phyloP scores from a whole-genome alignment of 441 rosid genomes.

The Macaranga tanarius region DNA sequence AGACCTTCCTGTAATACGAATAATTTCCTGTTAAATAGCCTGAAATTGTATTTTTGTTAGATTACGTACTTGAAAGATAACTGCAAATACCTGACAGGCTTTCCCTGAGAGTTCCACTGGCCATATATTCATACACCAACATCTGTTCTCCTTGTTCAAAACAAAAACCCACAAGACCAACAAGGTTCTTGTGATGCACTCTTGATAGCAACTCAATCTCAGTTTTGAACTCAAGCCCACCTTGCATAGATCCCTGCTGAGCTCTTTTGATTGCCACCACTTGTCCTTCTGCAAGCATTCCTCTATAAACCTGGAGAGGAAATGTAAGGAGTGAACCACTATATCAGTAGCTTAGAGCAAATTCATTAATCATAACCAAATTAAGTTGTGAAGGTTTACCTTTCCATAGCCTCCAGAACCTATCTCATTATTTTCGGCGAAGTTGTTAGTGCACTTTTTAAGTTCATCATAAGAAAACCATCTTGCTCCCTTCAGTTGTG shows the following conservation, averaged over 20 bases:
- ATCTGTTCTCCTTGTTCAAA: slow-evolving; percentile 96
- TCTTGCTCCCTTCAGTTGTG: slow-evolving; percentile 92
- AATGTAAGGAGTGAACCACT: not conserved
- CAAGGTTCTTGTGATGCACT: slow-evolving; percentile 96
- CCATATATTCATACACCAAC: slow-evolving; percentile 86
- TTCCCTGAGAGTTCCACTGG: slow-evolving; percentile 83
- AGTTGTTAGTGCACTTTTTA: slow-evolving; percentile 69
- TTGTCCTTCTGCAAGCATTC: slow-evolving; percentile 75
- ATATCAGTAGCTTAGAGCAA: not conserved
- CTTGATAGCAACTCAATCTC: slow-evolving; percentile 96
- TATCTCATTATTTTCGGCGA: slow-evolving; percentile 66
- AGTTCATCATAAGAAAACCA: slow-evolving; percentile 96
- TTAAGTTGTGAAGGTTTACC: slow-evolving; percentile 33
- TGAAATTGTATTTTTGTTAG: not conserved
- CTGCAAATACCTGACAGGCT: slow-evolving; percentile 60
- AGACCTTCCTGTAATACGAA: slow-evolving; percentile 52
- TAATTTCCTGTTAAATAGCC: not conserved
- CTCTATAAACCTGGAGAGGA: slow-evolving; percentile 71
- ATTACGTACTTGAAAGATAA: not conserved
- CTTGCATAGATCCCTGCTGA: slow-evolving; percentile 91
- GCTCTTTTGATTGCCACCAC: slow-evolving; percentile 91
- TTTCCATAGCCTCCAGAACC: slow-evolving; percentile 98
- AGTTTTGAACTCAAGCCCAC: slow-evolving; percentile 92
- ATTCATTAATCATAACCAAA: not conserved
- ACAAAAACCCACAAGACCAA: slow-evolving; percentile 89